A percentile compares a stretch with the other conserved stretches of the same genome.
phyloP scores from a whole-genome alignment of 306 rosid genomes.

The Crataegus laevigata region DNA sequence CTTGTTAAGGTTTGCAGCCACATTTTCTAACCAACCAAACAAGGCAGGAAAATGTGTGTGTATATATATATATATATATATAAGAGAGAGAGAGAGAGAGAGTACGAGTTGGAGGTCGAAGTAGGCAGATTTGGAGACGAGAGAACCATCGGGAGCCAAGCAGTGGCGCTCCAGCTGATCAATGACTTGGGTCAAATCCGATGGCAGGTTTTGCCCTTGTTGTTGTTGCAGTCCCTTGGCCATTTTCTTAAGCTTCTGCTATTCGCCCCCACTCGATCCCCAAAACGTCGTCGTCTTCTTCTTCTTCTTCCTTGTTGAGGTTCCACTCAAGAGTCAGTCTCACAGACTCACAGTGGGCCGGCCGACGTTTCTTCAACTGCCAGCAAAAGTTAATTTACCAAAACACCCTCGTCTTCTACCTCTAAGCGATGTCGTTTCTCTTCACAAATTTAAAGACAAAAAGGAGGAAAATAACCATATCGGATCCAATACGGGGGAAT shows the following conservation, averaged over 20 bases:
- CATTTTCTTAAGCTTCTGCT: constrained; percentile 22
- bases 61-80: too few relatives aligned
- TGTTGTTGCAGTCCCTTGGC: constrained; percentile 58
- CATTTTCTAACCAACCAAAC: constrained; percentile 16
- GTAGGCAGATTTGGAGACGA: constrained; percentile 71
- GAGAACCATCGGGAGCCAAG: constrained; percentile 87
- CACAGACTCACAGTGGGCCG: too few relatives aligned
- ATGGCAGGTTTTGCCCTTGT: constrained; percentile 60
- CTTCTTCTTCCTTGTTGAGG: too few relatives aligned
- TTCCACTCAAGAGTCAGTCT: not conserved
- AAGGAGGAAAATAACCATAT: not conserved
- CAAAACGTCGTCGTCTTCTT: constrained; percentile 26
- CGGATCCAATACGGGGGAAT: not conserved
- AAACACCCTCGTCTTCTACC: not conserved
- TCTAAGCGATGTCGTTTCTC: not conserved
- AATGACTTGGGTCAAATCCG: constrained; percentile 69
- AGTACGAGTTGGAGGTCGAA: constrained; percentile 75
- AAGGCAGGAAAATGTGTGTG: not conserved
- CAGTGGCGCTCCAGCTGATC: constrained; percentile 97
- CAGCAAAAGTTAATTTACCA: not conserved
- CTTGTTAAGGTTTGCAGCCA: not conserved
- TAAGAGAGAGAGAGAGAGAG: constrained; percentile 9
- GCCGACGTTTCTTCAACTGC: not conserved
- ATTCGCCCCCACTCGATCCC: not conserved
- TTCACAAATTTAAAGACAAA: not conserved